Evolutionary conservation across 495 filamentous ascomycete species (phyloP).

Genomic region (Trichoderma gamsii): DNA sequence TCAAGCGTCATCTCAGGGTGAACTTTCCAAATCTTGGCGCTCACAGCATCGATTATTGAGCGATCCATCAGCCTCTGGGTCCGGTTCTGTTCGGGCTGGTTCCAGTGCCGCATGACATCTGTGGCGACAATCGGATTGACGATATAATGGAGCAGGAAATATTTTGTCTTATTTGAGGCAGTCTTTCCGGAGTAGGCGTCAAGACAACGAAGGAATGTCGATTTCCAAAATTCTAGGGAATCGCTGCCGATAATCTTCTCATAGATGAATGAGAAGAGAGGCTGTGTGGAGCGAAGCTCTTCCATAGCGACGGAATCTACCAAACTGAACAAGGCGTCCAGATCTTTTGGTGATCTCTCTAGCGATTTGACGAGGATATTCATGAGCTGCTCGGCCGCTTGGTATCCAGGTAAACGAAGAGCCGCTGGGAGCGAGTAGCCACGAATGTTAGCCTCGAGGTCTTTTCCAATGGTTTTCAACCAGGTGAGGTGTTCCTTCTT

Average conservation of each 20-base stretch:
- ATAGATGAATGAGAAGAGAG: slow-evolving; percentile 78
- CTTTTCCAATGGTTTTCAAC: slow-evolving; percentile 68
- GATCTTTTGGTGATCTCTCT: slow-evolving; percentile 63
- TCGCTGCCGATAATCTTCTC: slow-evolving; percentile 73
- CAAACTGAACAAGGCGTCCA: slow-evolving; percentile 80
- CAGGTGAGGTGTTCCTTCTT: slow-evolving; percentile 64
- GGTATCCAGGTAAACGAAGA: slow-evolving; percentile 79
- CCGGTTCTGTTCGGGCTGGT: slow-evolving; percentile 43
- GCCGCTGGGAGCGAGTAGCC: slow-evolving; percentile 59
- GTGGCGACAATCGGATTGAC: slow-evolving; percentile 96
- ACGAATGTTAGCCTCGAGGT: slow-evolving; percentile 65
- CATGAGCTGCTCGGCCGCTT: slow-evolving; percentile 86
- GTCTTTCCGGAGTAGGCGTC: slow-evolving; percentile 76
- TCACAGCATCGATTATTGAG: slow-evolving; percentile 82
- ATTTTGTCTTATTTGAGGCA: slow-evolving; percentile 81
- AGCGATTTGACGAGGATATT: slow-evolving; percentile 75
- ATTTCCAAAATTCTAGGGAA: slow-evolving; percentile 83
- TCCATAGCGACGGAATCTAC: slow-evolving; percentile 79
- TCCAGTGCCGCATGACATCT: slow-evolving; percentile 76
- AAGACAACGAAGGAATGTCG: slow-evolving; percentile 75
- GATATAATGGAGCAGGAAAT: slow-evolving; percentile 83
- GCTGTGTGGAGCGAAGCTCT: slow-evolving; percentile 69
- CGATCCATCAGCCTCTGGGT: slow-evolving; percentile 77
- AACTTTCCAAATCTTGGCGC: slow-evolving; percentile 89
- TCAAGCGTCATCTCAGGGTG: slow-evolving; percentile 78